Percentiles rank a stretch among this genome's conserved stretches.
Evolutionary conservation across 768 basidiomycete species (phyloP).

Genomic region (Tulasnella sp.): DNA sequence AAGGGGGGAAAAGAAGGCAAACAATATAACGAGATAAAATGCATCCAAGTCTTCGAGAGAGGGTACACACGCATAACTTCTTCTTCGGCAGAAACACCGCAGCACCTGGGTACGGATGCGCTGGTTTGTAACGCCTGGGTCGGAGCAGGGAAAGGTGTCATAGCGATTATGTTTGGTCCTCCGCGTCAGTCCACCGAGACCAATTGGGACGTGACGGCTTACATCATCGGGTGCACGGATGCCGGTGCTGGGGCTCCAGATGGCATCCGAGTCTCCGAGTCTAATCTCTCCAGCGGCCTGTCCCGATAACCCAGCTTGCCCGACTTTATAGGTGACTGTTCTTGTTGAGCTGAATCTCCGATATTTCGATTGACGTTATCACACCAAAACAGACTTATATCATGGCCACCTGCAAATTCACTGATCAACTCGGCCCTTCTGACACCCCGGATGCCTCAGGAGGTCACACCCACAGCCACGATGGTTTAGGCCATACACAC

Average conservation of each 20-base stretch:
- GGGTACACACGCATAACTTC: too few relatives aligned
- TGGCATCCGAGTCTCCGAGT: not conserved
- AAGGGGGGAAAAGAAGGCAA: too few relatives aligned
- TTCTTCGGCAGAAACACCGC: too few relatives aligned
- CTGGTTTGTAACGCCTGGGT: too few relatives aligned
- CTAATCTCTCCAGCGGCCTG: not conserved
- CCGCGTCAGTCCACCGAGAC: too few relatives aligned
- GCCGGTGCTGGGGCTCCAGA: not conserved
- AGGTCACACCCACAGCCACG: conserved; percentile 46
- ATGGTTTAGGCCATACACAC: conserved; percentile 30
- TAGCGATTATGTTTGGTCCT: too few relatives aligned
- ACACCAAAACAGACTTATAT: not conserved
- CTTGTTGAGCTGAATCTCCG: not conserved
- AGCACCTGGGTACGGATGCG: too few relatives aligned
- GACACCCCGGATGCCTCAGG: conserved; percentile 14
- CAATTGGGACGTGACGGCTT: not conserved
- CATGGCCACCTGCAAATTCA: conserved; percentile 30
- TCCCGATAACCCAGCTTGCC: conserved; percentile 38
- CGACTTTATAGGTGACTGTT: conserved; percentile 29
- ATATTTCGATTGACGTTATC: not conserved
- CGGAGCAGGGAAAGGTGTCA: too few relatives aligned
- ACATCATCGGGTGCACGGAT: not conserved
- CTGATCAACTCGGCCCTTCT: conserved; percentile 28
- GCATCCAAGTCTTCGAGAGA: too few relatives aligned
- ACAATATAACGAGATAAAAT: too few relatives aligned